Conservation (phyloP, 305 asterid genomes). For the Fraxinus sp. region DNA sequence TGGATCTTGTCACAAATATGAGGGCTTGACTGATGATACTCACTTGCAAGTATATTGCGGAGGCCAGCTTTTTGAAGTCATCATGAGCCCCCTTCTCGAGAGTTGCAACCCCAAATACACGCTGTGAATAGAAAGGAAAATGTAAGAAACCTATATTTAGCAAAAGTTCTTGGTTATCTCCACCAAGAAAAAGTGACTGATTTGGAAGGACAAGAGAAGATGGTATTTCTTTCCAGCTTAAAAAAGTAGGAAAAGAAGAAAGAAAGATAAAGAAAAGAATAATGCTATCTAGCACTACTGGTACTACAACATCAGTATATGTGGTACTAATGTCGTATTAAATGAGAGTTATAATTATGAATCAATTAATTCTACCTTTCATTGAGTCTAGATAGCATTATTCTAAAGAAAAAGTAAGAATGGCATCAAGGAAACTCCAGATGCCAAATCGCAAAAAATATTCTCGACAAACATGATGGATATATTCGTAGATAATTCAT, state of each 20-base stretch:
- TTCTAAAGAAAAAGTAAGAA: neutral
- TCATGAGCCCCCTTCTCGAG: constrained; percentile 38
- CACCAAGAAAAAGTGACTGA: constrained; percentile 4
- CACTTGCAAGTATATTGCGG: constrained; percentile 79
- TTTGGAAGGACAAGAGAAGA: neutral
- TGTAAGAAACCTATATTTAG: neutral
- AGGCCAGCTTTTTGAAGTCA: constrained; percentile 55
- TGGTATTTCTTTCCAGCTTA: neutral
- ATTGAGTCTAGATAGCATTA: too few relatives aligned
- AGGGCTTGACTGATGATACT: constrained; percentile 73
- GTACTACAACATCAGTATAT: too few relatives aligned
- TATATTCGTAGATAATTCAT: neutral
- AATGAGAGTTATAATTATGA: too few relatives aligned
- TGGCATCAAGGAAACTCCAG: neutral
- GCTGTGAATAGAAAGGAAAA: constrained; percentile 36
- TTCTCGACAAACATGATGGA: neutral
- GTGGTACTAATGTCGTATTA: too few relatives aligned
- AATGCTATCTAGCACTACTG: too few relatives aligned
- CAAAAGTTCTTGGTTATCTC: neutral
- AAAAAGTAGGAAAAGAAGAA: neutral
- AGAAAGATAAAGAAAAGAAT: neutral
- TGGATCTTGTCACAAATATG: constrained; percentile 66
- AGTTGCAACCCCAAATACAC: constrained; percentile 52
- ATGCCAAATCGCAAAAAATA: neutral
- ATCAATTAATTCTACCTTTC: too few relatives aligned